Evolutionary conservation across 208 protist species (phyloP).

Genomic region (Naegleria lovaniensis): DNA sequence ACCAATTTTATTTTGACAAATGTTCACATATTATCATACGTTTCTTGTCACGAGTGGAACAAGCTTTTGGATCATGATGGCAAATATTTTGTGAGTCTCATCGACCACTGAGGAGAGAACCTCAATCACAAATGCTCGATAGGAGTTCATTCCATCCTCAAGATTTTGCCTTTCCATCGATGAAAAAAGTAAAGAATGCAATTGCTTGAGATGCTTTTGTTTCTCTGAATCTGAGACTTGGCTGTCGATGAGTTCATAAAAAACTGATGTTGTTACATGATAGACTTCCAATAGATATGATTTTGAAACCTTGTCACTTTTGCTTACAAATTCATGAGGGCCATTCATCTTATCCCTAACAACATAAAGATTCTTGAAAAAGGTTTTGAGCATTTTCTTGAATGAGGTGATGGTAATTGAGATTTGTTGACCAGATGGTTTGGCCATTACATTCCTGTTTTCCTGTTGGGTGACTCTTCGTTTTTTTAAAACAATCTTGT

Average conservation of each 20-base stretch:
- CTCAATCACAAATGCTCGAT: not conserved
- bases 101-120: not conserved
- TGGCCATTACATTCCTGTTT: too few species aligned
- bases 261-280: not conserved
- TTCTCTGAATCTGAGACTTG: not conserved
- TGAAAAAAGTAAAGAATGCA: not conserved
- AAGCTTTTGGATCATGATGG: constrained; percentile 4
- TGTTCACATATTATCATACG: too few species aligned
- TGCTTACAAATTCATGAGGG: not conserved
- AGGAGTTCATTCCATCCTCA: not conserved
- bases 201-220: not conserved
- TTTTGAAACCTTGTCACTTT: not conserved
- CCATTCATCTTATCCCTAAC: not conserved
- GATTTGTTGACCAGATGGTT: not conserved
- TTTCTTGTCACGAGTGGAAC: not conserved
- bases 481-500: not conserved
- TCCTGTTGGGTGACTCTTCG: not conserved
- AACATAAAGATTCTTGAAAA: not conserved
- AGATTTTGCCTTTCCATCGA: not conserved
- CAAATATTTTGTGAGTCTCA: not conserved
- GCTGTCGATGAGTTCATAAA: not conserved
- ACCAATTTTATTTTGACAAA: too few species aligned
- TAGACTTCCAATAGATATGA: not conserved
- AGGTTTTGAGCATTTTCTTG: not conserved
- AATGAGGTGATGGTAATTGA: not conserved